Evolutionary conservation across 1,284 basidiomycete species (phyloP).

Genomic region (Neotropicomus parvogracilis): DNA sequence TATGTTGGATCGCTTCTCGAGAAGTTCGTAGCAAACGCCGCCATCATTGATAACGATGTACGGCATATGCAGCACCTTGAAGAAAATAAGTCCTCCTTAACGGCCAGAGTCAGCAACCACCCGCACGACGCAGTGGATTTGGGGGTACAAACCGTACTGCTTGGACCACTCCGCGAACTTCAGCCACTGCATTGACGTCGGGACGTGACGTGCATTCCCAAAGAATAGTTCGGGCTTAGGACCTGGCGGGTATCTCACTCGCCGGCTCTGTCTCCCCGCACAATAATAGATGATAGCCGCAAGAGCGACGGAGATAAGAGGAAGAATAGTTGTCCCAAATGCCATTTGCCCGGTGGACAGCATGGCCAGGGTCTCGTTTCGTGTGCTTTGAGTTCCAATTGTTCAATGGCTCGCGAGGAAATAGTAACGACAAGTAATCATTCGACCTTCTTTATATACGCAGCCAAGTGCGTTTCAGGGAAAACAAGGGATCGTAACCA

Average conservation of each 20-base stretch:
- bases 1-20: conserved; percentile 4
- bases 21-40: conserved; percentile 1
- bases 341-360: background rate
- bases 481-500: too few relatives aligned
- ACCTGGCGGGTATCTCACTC: conserved; percentile 2
- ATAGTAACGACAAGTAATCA: too few relatives aligned
- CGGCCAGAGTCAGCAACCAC: too few relatives aligned
- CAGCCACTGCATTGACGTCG: conserved; percentile 3
- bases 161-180: conserved; percentile 3
- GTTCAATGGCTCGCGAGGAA: too few relatives aligned
- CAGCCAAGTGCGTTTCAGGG: background rate
- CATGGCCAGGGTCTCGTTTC: background rate
- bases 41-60: conserved; percentile 7
- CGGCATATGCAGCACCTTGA: conserved; percentile 1
- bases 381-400: too few relatives aligned
- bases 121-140: too few relatives aligned
- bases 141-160: background rate
- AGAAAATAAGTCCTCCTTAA: conserved; percentile 1
- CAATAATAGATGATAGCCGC: background rate
- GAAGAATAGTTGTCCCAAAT: background rate
- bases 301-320: background rate
- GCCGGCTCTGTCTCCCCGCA: background rate
- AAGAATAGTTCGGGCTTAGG: conserved; percentile 2
- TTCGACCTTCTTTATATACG: background rate
- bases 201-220: conserved; percentile 5